Conservation (phyloP, 2,329 filamentous ascomycete genomes). For the Diaporthe helianthi region DNA sequence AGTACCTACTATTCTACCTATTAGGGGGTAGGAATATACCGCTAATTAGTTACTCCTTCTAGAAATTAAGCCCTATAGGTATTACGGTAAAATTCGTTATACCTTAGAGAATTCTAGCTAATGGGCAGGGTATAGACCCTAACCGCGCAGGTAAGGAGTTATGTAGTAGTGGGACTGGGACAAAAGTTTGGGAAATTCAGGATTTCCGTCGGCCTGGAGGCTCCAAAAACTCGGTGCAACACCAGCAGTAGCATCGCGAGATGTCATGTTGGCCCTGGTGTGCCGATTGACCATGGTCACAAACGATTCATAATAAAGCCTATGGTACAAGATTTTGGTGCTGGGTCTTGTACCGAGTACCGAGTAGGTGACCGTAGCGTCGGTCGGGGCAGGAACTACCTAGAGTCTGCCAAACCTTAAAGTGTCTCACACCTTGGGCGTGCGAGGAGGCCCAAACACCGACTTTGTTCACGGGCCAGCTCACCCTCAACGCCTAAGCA, state of each 20-base stretch:
- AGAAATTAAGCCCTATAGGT: too few species aligned
- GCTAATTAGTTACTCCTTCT: too few species aligned
- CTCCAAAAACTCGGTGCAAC: neutral
- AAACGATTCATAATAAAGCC: neutral
- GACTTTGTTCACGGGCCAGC: neutral
- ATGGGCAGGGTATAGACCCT: too few species aligned
- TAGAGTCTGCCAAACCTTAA: conserved; percentile 17
- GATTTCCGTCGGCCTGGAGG: neutral
- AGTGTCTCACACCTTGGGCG: conserved; percentile 24
- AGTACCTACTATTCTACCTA: too few species aligned
- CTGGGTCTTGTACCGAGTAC: neutral
- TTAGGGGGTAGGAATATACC: too few species aligned
- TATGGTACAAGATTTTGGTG: neutral
- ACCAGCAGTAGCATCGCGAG: neutral
- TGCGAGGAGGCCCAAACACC: conserved; percentile 6
- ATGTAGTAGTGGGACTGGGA: conserved; percentile 7
- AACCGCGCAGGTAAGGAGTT: too few species aligned
- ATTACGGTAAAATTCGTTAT: too few species aligned
- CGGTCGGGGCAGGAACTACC: neutral
- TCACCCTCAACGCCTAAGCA: neutral
- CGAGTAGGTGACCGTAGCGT: conserved; percentile 4
- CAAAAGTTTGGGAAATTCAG: neutral
- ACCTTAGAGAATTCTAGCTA: too few species aligned
- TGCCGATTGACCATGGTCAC: neutral
- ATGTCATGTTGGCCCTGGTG: neutral